phyloP scores from a whole-genome alignment of 805 yeast species.

The Helenozyma rhizophorensis region DNA sequence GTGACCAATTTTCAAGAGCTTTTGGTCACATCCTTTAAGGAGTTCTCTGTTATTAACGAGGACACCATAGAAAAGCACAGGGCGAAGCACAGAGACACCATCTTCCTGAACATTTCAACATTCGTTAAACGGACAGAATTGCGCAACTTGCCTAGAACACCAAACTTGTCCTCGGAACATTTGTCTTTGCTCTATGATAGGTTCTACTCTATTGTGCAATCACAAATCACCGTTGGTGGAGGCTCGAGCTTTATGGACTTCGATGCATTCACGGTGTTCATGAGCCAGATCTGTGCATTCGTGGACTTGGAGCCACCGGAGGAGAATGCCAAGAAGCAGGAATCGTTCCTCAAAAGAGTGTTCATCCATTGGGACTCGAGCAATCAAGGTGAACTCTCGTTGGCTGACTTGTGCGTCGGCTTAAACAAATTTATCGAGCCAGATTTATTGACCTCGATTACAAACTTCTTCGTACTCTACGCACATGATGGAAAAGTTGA shows the following conservation, averaged over 20 bases:
- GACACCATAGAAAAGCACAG: constrained; percentile 67
- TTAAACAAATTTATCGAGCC: constrained; percentile 62
- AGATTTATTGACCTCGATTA: constrained; percentile 74
- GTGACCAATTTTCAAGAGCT: constrained; percentile 86
- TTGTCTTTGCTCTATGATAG: constrained; percentile 77
- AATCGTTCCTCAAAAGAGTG: constrained; percentile 55
- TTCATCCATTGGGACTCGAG: constrained; percentile 71
- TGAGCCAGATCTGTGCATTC: constrained; percentile 83
- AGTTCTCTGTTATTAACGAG: constrained; percentile 77
- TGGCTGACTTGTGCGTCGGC: constrained; percentile 71
- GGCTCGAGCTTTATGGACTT: constrained; percentile 70
- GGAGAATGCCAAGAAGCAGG: constrained; percentile 22
- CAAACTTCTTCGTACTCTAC: constrained; percentile 75
- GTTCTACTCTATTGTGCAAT: constrained; percentile 70
- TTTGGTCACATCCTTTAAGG: constrained; percentile 87
- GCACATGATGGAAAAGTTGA: constrained; percentile 53
- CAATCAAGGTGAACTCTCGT: constrained; percentile 49
- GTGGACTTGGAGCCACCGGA: constrained; percentile 28
- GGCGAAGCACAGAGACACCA: constrained; percentile 64
- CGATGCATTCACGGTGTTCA: constrained; percentile 64
- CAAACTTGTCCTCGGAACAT: constrained; percentile 52
- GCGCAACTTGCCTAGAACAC: constrained; percentile 75
- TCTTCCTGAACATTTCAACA: constrained; percentile 79
- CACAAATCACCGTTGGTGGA: constrained; percentile 46
- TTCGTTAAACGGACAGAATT: constrained; percentile 91